phyloP scores from a whole-genome alignment of 129 eudicot genomes.

The Helianthus tuberosus region DNA sequence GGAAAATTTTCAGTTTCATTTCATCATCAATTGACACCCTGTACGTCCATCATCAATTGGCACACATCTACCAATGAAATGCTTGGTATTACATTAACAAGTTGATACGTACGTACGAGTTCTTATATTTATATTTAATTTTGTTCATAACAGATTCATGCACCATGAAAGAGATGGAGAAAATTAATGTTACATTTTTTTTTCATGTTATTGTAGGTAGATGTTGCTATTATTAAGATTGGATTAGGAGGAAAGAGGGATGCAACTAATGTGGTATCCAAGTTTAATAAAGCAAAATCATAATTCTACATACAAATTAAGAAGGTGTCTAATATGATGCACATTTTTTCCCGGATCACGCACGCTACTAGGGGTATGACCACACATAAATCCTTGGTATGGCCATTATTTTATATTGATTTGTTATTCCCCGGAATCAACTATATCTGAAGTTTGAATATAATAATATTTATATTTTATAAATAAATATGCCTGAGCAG shows the following conservation, averaged over 20 bases:
- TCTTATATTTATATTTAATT: no score
- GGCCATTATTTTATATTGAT: constrained; percentile 18
- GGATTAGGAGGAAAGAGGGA: constrained; percentile 97
- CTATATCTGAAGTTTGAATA: not conserved
- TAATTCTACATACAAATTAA: not conserved
- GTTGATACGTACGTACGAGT: no score
- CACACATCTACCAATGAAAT: no score
- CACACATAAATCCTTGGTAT: constrained; percentile 96
- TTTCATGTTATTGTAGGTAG: constrained; percentile 59
- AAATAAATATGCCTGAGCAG: constrained; percentile 40
- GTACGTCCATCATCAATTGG: no score
- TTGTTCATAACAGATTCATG: no score
- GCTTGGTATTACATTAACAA: no score
- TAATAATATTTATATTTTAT: not conserved
- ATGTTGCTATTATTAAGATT: constrained; percentile 88
- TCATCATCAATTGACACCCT: no score
- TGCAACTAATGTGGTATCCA: constrained; percentile 92
- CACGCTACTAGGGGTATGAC: constrained; percentile 91
- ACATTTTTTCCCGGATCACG: constrained; percentile 57
- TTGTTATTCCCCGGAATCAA: not conserved
- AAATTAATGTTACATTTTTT: no score
- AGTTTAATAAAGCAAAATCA: not conserved
- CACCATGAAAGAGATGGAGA: no score
- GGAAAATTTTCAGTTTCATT: no score
- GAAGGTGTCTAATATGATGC: constrained; percentile 16